phyloP scores from a whole-genome alignment of 495 filamentous ascomycete species.

The Cryomyces antarcticus region DNA sequence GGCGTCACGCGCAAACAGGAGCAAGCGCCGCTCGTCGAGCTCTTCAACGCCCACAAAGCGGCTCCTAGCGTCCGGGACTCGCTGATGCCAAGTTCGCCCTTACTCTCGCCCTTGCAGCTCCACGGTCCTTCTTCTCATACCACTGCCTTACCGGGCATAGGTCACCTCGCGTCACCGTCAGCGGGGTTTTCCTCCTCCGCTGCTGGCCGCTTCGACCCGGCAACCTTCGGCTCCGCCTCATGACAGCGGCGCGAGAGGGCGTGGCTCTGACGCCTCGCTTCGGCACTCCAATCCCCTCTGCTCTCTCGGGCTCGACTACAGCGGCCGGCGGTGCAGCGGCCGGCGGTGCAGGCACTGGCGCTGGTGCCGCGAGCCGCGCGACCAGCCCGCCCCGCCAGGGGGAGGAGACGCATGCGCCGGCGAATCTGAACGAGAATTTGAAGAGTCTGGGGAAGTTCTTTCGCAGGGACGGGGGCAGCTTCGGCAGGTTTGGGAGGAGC shows the following conservation, averaged over 20 bases:
- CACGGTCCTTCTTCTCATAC: slow-evolving; percentile 9
- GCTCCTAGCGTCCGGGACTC: slow-evolving; percentile 23
- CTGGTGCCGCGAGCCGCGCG: slow-evolving; percentile 8
- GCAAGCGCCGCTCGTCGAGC: slow-evolving; percentile 63
- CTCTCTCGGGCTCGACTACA: slow-evolving; percentile 28
- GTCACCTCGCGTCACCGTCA: neutral
- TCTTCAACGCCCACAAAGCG: slow-evolving; percentile 67
- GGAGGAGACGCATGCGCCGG: slow-evolving; percentile 19
- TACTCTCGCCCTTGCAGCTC: slow-evolving; percentile 40
- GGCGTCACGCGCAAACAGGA: slow-evolving; percentile 41
- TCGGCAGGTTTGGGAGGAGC: slow-evolving; percentile 52
- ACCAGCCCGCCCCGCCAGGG: slow-evolving; percentile 11
- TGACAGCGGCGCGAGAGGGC: slow-evolving; percentile 78
- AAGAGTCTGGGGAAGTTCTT: slow-evolving; percentile 96
- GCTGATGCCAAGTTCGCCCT: slow-evolving; percentile 34
- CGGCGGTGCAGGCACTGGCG: slow-evolving; percentile 10
- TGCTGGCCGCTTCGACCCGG: slow-evolving; percentile 51
- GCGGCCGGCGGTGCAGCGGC: too few species aligned
- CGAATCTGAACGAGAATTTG: slow-evolving; percentile 71
- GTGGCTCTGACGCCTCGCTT: too few species aligned
- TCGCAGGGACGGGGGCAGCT: slow-evolving; percentile 62
- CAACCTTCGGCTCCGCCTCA: slow-evolving; percentile 45
- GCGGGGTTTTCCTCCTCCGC: neutral
- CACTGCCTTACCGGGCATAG: neutral
- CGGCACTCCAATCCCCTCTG: slow-evolving; percentile 74